Conservation (phyloP, 257 asterid genomes). For the Nicotiana tabacum region DNA sequence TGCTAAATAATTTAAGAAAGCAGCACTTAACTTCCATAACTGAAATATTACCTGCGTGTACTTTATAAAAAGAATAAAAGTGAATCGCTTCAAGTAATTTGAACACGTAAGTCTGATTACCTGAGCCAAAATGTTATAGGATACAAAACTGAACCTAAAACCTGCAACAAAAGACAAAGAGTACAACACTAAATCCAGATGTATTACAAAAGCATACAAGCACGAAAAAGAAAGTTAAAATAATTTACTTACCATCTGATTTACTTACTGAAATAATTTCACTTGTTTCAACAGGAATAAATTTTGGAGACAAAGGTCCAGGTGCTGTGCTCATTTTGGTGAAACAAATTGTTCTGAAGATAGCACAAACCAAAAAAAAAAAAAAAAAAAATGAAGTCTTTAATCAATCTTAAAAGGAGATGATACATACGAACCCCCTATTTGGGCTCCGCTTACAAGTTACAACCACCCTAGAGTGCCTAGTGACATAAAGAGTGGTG, state of each 20-base stretch:
- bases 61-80: neutral
- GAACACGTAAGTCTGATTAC: constrained; percentile 25
- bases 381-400: neutral
- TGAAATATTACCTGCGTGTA: constrained; percentile 1
- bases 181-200: neutral
- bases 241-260: constrained; percentile 42
- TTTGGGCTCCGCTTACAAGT: neutral
- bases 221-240: neutral
- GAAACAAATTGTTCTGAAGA: constrained; percentile 43
- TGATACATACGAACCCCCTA: neutral
- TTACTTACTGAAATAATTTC: constrained; percentile 50
- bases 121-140: constrained; percentile 93
- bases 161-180: constrained; percentile 39
- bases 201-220: neutral
- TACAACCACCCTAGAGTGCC: neutral
- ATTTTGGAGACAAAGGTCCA: constrained; percentile 53
- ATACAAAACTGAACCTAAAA: constrained; percentile 66
- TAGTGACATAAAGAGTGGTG: neutral
- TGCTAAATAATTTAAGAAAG: neutral
- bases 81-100: neutral
- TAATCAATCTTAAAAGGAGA: neutral
- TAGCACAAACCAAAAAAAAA: neutral
- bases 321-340: constrained; percentile 54
- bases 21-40: neutral
- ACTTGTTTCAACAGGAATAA: constrained; percentile 71